Evolutionary conservation across 2,329 filamentous ascomycete genomes (phyloP), one percentile per base, ranked within the genome.

Genomic region (Penicillium sp.): DNA sequence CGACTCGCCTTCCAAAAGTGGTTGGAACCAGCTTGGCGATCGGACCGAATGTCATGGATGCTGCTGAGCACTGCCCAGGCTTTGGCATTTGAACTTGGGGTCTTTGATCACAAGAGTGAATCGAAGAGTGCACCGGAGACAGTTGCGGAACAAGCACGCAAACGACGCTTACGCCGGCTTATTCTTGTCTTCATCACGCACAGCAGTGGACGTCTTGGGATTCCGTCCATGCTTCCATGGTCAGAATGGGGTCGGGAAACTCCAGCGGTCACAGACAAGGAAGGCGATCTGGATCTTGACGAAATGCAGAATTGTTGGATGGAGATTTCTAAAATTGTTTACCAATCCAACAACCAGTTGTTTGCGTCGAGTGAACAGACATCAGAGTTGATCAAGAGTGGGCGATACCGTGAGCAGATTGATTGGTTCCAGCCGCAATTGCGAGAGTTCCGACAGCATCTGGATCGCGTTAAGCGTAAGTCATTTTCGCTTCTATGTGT

Each of bases 11-110:
- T 95, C 47, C 88, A 95, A 58, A 90, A 87, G 60, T 96, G 92
- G 87, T 77, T 96, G 3, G 92, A 98, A 62, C 92, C 92, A 2
- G 90, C 87, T 6, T 95, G 90, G 87, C 77, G 90, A 52, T 87
- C 84, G 48, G 90, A 95, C 56, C 84, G 88, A 37, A 94, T 95
- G 85, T 94, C 86, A 59, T 95, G 90, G 90, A 95, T 95, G 87
- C 71, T 96, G 10, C 74, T 96, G 18, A 93, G 87, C 56, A 93
- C 88, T 25, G 88, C 87, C 10, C 85, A 90, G 70, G 85, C 88
- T 1, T 71, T 96, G 25, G 87, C 85, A 0, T 94, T 94, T 51
- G 92, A 98, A 62, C 78, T 98, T 20, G 92, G 92, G 8, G 87
- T 98, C 2, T 98, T 96, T 53, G 92, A 96, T 51, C 80, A 89